phyloP scores from a whole-genome alignment of 1,284 basidiomycete species.

The Trichosporon sp. region DNA sequence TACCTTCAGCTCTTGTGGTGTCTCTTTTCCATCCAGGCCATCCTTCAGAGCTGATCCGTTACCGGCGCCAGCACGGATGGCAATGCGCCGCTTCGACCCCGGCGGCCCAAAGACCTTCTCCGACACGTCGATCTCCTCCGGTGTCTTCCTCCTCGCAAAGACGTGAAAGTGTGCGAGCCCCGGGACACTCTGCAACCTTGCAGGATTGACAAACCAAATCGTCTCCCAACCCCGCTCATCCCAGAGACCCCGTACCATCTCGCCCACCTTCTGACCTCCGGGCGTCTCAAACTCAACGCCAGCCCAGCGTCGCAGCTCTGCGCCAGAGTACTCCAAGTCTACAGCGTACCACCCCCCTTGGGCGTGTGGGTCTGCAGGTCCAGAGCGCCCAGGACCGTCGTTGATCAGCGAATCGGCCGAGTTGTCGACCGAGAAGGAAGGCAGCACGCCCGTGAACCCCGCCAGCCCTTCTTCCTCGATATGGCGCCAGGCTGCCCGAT shows the following conservation, averaged over 20 bases:
- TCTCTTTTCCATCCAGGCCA: not conserved
- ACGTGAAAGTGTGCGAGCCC: slow-evolving; percentile 47
- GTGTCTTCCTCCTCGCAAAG: slow-evolving; percentile 44
- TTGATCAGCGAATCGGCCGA: not conserved
- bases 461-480: slow-evolving; percentile 39
- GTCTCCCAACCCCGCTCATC: slow-evolving; percentile 45
- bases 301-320: slow-evolving; percentile 31
- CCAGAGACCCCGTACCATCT: slow-evolving; percentile 44
- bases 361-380: slow-evolving; percentile 3
- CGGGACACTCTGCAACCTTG: slow-evolving; percentile 41
- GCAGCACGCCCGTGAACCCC: slow-evolving; percentile 42
- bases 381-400: not conserved
- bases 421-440: slow-evolving; percentile 4
- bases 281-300: slow-evolving; percentile 28
- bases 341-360: slow-evolving; percentile 32
- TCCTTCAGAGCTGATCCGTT: too few relatives aligned
- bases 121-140: slow-evolving; percentile 39
- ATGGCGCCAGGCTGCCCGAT: slow-evolving; percentile 31
- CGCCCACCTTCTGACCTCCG: slow-evolving; percentile 40
- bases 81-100: too few relatives aligned
- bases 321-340: slow-evolving; percentile 29
- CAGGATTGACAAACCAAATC: slow-evolving; percentile 41
- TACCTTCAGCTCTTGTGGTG: not conserved
- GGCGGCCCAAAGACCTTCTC: not conserved
- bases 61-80: too few relatives aligned